A percentile compares a stretch with the other conserved stretches of the same genome.
Conservation (phyloP, 371 early-diverging fungal species). For the Mortierella sp. region DNA sequence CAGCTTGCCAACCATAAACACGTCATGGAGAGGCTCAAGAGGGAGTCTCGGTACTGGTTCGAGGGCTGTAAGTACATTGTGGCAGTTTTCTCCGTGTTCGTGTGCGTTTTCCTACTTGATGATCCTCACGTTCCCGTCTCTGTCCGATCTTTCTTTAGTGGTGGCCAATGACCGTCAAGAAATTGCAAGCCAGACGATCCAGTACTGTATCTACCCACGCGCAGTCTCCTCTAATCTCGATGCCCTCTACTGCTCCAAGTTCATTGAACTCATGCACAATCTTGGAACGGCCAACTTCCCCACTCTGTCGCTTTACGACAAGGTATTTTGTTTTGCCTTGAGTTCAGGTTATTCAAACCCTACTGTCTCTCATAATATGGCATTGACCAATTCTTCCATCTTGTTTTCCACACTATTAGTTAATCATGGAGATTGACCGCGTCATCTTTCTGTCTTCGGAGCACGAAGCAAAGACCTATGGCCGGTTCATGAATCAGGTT, state of each 20-base stretch:
- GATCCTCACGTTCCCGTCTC: neutral
- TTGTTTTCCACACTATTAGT: conserved; percentile 6
- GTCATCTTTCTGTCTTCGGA: conserved; percentile 78
- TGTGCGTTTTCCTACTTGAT: neutral
- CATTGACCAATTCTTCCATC: neutral
- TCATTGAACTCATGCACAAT: conserved; percentile 83
- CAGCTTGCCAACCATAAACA: conserved; percentile 56
- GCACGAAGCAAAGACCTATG: conserved; percentile 83
- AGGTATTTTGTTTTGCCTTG: conserved; percentile 3
- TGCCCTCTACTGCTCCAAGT: conserved; percentile 88
- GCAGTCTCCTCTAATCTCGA: conserved; percentile 81
- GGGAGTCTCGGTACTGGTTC: conserved; percentile 46
- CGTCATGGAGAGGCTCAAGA: conserved; percentile 45
- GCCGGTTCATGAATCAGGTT: conserved; percentile 71
- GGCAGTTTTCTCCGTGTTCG: neutral
- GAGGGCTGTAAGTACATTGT: conserved; percentile 32
- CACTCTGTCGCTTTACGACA: conserved; percentile 83
- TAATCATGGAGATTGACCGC: conserved; percentile 51
- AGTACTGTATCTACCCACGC: conserved; percentile 88
- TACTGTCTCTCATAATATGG: no score
- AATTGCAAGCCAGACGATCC: conserved; percentile 71
- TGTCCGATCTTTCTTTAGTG: neutral
- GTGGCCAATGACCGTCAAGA: conserved; percentile 58
- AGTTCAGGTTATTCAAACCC: no score
- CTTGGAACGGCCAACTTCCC: conserved; percentile 84